Evolutionary conservation across 1,284 basidiomycete genomes (phyloP).

Genomic region (Albatrellus sp.): DNA sequence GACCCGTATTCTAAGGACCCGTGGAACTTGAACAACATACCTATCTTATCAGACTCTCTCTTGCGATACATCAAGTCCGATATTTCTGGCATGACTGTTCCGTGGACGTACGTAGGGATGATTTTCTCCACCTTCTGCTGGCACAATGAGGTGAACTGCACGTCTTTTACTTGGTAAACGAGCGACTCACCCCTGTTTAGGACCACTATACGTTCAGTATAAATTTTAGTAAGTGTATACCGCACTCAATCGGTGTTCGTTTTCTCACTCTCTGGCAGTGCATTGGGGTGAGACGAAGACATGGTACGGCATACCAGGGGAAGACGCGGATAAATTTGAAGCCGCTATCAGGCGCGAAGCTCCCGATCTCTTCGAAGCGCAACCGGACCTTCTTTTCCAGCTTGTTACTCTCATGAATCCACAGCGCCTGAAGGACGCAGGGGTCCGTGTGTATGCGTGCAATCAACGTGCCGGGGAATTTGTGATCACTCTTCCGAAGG

Average conservation of each 20-base stretch:
- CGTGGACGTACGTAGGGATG: conserved; percentile 99
- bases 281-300: conserved; percentile 99
- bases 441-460: conserved; percentile 89
- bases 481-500: conserved; percentile 95
- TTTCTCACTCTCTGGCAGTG: conserved; percentile 39
- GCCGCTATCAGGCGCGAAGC: conserved; percentile 91
- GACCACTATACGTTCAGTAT: conserved; percentile 98
- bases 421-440: conserved; percentile 72
- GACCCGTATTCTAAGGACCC: conserved; percentile 82
- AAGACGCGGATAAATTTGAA: conserved; percentile 92
- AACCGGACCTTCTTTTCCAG: conserved; percentile 95
- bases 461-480: conserved; percentile 98
- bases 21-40: conserved; percentile 98
- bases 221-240: conserved; percentile 70
- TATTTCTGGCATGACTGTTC: conserved; percentile 99
- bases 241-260: background rate
- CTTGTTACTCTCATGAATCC: conserved; percentile 98
- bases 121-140: conserved; percentile 99
- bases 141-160: conserved; percentile 82
- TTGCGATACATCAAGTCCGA: conserved; percentile 94
- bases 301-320: conserved; percentile 97
- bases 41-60: conserved; percentile 80
- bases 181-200: conserved; percentile 21
- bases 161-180: conserved; percentile 9
- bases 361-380: conserved; percentile 97